These are phyloP conservation scores for Debaryomyces robertsiae DNA, from an alignment of 1,139 yeast genomes.

Conservation along the genomic window DNA sequence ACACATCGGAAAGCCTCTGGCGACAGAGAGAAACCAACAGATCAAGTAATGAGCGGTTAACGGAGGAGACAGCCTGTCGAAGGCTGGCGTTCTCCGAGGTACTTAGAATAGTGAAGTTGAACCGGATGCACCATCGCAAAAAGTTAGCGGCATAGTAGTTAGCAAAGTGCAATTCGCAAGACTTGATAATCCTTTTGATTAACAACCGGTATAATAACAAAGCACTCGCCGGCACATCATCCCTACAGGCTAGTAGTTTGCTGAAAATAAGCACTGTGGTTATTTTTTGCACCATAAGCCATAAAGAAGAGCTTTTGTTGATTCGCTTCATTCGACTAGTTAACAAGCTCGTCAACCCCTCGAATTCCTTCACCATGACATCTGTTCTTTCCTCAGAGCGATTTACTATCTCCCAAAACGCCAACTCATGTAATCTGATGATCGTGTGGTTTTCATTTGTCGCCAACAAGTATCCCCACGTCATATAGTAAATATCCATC, in stretches of 20 bases:
- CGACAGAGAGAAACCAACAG: conserved; percentile 21
- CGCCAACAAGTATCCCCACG: conserved; percentile 39
- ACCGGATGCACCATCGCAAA: conserved; percentile 32
- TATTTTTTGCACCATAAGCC: conserved; percentile 39
- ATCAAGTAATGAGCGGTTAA: conserved; percentile 10
- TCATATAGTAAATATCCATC: conserved; percentile 23
- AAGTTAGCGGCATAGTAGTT: conserved; percentile 44
- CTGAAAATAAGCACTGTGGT: conserved; percentile 20
- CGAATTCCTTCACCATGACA: conserved; percentile 28
- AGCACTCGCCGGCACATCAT: neutral
- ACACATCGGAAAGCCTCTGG: conserved; percentile 31
- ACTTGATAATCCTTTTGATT: conserved; percentile 26
- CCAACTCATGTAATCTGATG: conserved; percentile 32
- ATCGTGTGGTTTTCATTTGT: conserved; percentile 46
- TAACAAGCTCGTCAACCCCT: conserved; percentile 33
- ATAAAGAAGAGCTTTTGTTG: conserved; percentile 47
- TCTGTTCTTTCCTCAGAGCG: conserved; percentile 11
- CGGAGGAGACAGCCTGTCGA: neutral
- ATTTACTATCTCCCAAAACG: conserved; percentile 21
- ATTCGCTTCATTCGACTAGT: conserved; percentile 38
- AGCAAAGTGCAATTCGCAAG: conserved; percentile 41
- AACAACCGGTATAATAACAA: conserved; percentile 11
- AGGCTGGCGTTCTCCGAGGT: neutral
- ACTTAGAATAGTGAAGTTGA: conserved; percentile 13
- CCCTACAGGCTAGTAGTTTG: conserved; percentile 5